Percentiles rank a stretch among this genome's conserved stretches.
Evolutionary conservation across 2,329 filamentous ascomycete genomes (phyloP).

Genomic region (Exophiala alcalophila): DNA sequence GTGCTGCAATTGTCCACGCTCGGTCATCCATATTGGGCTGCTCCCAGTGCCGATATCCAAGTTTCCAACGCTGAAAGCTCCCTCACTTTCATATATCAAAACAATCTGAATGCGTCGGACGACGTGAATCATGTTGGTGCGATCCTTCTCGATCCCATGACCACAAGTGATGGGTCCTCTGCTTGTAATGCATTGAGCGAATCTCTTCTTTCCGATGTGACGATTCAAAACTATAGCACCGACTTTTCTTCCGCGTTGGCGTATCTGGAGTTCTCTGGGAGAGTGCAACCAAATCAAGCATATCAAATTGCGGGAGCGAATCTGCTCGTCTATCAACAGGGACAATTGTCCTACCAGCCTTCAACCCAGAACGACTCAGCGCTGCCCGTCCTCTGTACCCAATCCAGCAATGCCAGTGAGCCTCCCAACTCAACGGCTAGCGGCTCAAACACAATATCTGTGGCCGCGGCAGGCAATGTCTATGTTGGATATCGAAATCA

Average conservation of each 20-base stretch:
- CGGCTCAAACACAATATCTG: conserved; percentile 40
- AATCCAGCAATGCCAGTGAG: conserved; percentile 41
- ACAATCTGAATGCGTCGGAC: conserved; percentile 54
- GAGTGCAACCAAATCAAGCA: conserved; percentile 36
- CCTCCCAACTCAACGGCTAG: conserved; percentile 36
- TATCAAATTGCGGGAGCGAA: conserved; percentile 46
- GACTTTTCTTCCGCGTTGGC: conserved; percentile 48
- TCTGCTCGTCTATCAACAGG: conserved; percentile 35
- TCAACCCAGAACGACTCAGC: conserved; percentile 31
- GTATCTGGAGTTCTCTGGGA: conserved; percentile 46
- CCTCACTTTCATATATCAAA: conserved; percentile 53
- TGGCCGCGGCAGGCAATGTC: conserved; percentile 45
- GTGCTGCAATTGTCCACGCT: conserved; percentile 4
- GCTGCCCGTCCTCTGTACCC: conserved; percentile 52
- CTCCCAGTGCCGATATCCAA: conserved; percentile 4
- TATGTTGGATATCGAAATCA: conserved; percentile 53
- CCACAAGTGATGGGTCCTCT: conserved; percentile 38
- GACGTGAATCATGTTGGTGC: conserved; percentile 53
- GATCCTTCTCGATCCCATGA: conserved; percentile 48
- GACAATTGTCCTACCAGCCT: conserved; percentile 37
- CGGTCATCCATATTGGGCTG: conserved; percentile 6
- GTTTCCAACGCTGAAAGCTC: conserved; percentile 42
- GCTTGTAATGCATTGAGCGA: conserved; percentile 52
- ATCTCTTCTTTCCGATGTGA: conserved; percentile 43
- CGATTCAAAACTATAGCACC: conserved; percentile 42